Evolutionary conservation across 2,329 filamentous ascomycete genomes (phyloP).

Genomic region (Neopestalotiopsis sp.): DNA sequence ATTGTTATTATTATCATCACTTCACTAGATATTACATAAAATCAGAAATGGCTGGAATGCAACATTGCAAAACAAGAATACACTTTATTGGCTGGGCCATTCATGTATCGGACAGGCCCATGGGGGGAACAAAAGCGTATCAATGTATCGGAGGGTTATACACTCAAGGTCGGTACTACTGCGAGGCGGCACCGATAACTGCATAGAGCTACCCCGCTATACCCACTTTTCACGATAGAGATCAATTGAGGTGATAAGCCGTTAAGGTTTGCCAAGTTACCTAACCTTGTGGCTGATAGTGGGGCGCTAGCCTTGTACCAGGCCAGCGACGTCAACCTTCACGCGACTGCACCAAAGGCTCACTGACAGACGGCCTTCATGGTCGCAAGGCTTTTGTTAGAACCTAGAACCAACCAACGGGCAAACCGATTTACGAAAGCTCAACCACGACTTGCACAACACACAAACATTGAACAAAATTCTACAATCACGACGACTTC

Average conservation of each 20-base stretch:
- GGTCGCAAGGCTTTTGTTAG: slow-evolving; percentile 6
- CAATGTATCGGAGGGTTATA: background rate
- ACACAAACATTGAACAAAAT: too few species aligned
- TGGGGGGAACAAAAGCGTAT: background rate
- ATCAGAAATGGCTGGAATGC: background rate
- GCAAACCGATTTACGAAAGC: background rate
- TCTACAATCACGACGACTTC: too few species aligned
- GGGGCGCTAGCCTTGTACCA: slow-evolving; percentile 5
- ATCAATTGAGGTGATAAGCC: slow-evolving; percentile 16
- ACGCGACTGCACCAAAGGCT: background rate
- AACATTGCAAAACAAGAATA: background rate
- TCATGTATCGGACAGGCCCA: background rate
- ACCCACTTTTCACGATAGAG: slow-evolving; percentile 12
- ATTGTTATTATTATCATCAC: too few species aligned
- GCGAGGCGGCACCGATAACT: background rate
- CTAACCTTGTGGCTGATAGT: slow-evolving; percentile 12
- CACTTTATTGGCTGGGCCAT: background rate
- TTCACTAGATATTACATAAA: background rate
- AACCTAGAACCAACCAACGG: background rate
- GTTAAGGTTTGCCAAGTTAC: slow-evolving; percentile 12
- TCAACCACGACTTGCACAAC: background rate
- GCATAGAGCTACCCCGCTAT: slow-evolving; percentile 16
- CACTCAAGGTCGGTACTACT: background rate
- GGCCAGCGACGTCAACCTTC: slow-evolving; percentile 14
- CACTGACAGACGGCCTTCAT: background rate